These are phyloP conservation scores for Neonothopanus nambi DNA, from an alignment of 1,284 basidiomycete genomes.

Conservation along the genomic window DNA sequence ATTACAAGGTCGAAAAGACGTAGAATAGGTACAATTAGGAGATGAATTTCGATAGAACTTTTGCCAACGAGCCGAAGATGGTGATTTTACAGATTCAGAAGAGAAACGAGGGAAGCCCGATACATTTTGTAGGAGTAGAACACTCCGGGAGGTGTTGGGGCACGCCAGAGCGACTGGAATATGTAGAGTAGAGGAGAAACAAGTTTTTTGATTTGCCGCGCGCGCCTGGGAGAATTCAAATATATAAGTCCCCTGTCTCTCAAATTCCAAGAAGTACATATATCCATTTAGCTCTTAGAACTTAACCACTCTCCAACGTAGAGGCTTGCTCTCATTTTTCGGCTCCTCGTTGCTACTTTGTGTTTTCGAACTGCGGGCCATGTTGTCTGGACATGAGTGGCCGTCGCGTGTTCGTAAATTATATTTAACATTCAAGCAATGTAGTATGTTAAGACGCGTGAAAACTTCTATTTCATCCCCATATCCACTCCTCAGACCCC, in stretches of 20 bases:
- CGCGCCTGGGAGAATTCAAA: background rate
- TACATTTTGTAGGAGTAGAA: slow-evolving; percentile 1
- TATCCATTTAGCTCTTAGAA: no score
- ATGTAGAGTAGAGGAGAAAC: background rate
- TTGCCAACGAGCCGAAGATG: background rate
- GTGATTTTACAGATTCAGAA: background rate
- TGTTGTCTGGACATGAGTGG: no score
- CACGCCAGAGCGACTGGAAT: slow-evolving; percentile 3
- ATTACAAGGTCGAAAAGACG: background rate
- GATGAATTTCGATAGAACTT: background rate
- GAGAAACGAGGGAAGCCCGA: background rate
- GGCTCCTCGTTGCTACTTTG: no score
- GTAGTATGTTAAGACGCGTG: no score
- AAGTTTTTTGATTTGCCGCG: background rate
- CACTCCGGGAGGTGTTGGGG: slow-evolving; percentile 5
- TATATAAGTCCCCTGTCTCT: background rate
- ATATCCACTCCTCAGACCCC: no score
- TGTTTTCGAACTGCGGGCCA: no score
- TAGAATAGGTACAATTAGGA: background rate
- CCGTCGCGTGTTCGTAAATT: no score
- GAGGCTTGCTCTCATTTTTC: no score
- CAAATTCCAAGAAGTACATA: no score
- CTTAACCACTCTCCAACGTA: no score
- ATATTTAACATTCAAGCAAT: no score
- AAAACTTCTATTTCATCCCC: no score